Evolutionary conservation across 1,284 basidiomycete species (phyloP).

Genomic region (Ceratobasidium sp.): DNA sequence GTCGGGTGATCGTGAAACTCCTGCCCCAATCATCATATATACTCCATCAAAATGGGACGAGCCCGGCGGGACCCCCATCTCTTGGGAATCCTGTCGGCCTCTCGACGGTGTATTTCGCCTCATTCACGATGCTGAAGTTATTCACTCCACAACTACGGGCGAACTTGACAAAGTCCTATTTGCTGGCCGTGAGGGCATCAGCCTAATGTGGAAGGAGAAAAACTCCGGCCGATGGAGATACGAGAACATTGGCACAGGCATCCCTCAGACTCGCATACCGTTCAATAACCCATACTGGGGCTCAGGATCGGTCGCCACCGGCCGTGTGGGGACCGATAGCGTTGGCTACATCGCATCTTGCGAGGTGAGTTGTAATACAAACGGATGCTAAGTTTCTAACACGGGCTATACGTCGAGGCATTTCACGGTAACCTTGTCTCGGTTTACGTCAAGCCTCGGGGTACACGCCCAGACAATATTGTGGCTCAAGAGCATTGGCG

Average conservation of each 20-base stretch:
- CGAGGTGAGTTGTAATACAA: constrained; percentile 50
- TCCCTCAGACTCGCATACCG: constrained; percentile 49
- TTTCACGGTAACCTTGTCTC: constrained; percentile 56
- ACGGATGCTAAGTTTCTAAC: background rate
- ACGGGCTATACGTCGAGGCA: constrained; percentile 48
- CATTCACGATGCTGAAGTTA: constrained; percentile 54
- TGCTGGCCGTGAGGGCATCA: constrained; percentile 56
- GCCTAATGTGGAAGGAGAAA: constrained; percentile 54
- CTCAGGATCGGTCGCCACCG: constrained; percentile 54
- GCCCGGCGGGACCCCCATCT: background rate
- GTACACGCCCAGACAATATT: constrained; percentile 20
- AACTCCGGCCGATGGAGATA: constrained; percentile 43
- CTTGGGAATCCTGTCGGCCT: constrained; percentile 43
- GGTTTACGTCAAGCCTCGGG: constrained; percentile 21
- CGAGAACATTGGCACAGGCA: constrained; percentile 53
- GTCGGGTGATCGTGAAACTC: constrained; percentile 53
- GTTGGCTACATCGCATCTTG: constrained; percentile 56
- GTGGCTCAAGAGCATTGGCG: constrained; percentile 52
- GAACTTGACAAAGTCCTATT: constrained; percentile 54
- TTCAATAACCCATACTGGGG: constrained; percentile 52
- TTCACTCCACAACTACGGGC: constrained; percentile 50
- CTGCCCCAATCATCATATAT: constrained; percentile 56
- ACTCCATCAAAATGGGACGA: constrained; percentile 52
- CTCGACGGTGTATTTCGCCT: constrained; percentile 51
- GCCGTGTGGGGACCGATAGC: constrained; percentile 53